A percentile compares a stretch with the other conserved stretches of the same genome.
Evolutionary conservation across 2,329 filamentous ascomycete genomes (phyloP).

Genomic region (Pyrenochaeta sp.): DNA sequence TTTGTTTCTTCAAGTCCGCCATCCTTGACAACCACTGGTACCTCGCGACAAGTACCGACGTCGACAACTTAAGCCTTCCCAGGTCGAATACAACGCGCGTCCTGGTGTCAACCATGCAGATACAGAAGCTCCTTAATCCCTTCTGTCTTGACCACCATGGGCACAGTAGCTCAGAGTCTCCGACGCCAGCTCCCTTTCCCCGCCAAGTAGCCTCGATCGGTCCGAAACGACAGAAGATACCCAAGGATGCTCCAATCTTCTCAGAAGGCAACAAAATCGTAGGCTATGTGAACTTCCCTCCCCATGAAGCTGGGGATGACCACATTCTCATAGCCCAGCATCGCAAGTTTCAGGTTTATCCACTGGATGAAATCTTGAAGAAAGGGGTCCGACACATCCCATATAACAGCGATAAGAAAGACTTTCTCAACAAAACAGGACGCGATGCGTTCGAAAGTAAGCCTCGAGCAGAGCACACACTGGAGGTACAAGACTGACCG

Average conservation of each 20-base stretch:
- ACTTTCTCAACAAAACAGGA: constrained; percentile 85
- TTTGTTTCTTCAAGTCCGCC: constrained; percentile 27
- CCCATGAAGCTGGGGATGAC: constrained; percentile 70
- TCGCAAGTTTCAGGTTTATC: constrained; percentile 70
- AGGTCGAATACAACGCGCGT: constrained; percentile 1
- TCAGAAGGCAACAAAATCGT: constrained; percentile 66
- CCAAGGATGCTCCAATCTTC: constrained; percentile 71
- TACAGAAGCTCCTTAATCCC: constrained; percentile 53
- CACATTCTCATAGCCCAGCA: constrained; percentile 66
- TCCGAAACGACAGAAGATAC: constrained; percentile 62
- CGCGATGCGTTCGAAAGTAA: constrained; percentile 88
- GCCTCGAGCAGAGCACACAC: constrained; percentile 18
- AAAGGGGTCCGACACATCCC: constrained; percentile 74
- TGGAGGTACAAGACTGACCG: constrained; percentile 14
- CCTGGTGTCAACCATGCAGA: constrained; percentile 43
- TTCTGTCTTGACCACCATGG: constrained; percentile 27
- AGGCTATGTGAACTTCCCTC: constrained; percentile 75
- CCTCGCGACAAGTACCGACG: constrained; percentile 21
- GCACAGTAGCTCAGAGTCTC: constrained; percentile 21
- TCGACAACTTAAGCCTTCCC: constrained; percentile 13
- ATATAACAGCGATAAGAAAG: constrained; percentile 93
- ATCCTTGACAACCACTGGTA: constrained; percentile 23
- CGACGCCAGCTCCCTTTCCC: constrained; percentile 18
- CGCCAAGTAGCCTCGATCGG: constrained; percentile 11
- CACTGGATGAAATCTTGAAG: constrained; percentile 66